Conservation (phyloP, 768 basidiomycete species). For the Rhizopogon vinicolor region DNA sequence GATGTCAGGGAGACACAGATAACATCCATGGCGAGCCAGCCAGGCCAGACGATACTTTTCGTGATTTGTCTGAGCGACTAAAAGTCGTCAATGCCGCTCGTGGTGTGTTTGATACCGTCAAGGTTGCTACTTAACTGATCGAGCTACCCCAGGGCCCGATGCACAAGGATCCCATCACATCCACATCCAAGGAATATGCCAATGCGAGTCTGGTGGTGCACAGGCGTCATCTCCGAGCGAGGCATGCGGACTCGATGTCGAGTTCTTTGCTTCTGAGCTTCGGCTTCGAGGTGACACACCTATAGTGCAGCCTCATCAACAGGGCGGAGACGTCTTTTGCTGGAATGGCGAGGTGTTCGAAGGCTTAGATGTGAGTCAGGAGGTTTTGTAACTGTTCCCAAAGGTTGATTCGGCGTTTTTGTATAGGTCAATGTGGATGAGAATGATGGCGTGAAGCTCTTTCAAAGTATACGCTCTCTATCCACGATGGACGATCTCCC, state of each 20-base stretch:
- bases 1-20: constrained; percentile 10
- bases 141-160: constrained; percentile 54
- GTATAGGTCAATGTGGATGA: constrained; percentile 51
- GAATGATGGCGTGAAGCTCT: constrained; percentile 67
- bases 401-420: constrained; percentile 5
- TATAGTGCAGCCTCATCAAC: constrained; percentile 65
- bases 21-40: neutral
- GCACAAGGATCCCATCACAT: constrained; percentile 36
- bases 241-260: constrained; percentile 24
- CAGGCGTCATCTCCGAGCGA: neutral
- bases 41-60: constrained; percentile 10
- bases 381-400: neutral
- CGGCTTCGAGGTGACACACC: constrained; percentile 56
- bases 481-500: constrained; percentile 37
- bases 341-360: constrained; percentile 94
- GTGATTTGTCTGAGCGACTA: constrained; percentile 29
- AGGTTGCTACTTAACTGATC: neutral
- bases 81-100: constrained; percentile 50
- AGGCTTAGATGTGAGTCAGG: constrained; percentile 58
- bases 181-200: constrained; percentile 4
- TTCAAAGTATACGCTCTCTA: constrained; percentile 24
- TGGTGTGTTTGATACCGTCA: constrained; percentile 36
- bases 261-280: constrained; percentile 74
- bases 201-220: neutral
- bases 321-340: constrained; percentile 58